A percentile compares a stretch with the other conserved stretches of the same genome.
These are phyloP conservation scores for Coemansia sp. DNA, from an alignment of 192 early-diverging fungal genomes.

Conservation along the genomic window DNA sequence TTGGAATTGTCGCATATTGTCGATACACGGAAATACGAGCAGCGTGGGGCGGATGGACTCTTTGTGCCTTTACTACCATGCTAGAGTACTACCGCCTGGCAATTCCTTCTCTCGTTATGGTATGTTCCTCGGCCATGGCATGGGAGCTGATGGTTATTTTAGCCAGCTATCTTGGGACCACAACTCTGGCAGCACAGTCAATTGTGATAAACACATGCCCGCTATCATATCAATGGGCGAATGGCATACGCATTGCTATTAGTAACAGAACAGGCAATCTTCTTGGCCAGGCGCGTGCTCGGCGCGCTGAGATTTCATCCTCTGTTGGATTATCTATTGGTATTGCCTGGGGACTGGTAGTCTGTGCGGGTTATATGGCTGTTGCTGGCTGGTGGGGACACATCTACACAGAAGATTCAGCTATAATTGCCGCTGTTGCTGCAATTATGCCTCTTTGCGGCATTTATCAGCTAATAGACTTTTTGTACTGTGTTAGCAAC, in stretches of 20 bases:
- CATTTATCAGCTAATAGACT: conserved; percentile 67
- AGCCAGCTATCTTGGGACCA: conserved; percentile 60
- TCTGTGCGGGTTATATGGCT: conserved; percentile 18
- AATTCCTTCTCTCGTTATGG: conserved; percentile 73
- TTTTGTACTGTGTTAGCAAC: conserved; percentile 60
- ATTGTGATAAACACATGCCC: conserved; percentile 60
- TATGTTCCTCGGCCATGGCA: conserved; percentile 69
- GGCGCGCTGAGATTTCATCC: conserved; percentile 41
- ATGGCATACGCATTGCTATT: conserved; percentile 58
- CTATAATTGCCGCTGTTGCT: conserved; percentile 71
- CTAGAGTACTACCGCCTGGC: conserved; percentile 63
- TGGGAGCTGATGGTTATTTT: conserved; percentile 52
- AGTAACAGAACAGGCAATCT: conserved; percentile 60
- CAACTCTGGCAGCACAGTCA: conserved; percentile 59
- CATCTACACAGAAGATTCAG: conserved; percentile 67
- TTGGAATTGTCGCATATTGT: conserved; percentile 65
- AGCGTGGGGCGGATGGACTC: conserved; percentile 74
- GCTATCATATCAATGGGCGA: conserved; percentile 57
- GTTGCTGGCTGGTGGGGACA: conserved; percentile 54
- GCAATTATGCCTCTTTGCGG: conserved; percentile 78
- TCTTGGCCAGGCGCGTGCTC: conserved; percentile 45
- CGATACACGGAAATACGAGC: conserved; percentile 57
- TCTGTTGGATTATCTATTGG: conserved; percentile 33
- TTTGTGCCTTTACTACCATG: conserved; percentile 37
- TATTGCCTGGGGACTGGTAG: conserved; percentile 16